phyloP scores from a whole-genome alignment of 2,329 filamentous ascomycete genomes.

The Drechslerella dactyloides region DNA sequence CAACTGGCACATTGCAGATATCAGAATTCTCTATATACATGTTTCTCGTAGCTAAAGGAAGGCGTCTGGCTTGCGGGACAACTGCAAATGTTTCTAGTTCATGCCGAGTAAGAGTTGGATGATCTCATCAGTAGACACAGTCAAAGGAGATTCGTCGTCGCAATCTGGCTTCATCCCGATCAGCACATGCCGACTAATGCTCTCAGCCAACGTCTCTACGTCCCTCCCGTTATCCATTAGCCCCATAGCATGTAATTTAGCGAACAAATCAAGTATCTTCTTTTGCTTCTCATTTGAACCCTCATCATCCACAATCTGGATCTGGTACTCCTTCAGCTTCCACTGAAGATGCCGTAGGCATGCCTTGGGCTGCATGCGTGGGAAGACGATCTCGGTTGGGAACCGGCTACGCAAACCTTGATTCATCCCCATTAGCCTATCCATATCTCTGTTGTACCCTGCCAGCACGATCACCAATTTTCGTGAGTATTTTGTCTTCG shows the following conservation, averaged over 20 bases:
- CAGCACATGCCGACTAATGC: background rate
- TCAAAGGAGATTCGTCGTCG: no score
- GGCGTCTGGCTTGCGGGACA: no score
- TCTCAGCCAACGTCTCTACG: background rate
- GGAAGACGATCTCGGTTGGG: slow-evolving; percentile 61
- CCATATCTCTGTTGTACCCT: slow-evolving; percentile 69
- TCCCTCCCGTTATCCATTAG: slow-evolving; percentile 1
- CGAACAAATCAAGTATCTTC: background rate
- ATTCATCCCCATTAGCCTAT: slow-evolving; percentile 68
- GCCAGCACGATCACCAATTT: slow-evolving; percentile 67
- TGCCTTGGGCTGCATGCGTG: slow-evolving; percentile 58
- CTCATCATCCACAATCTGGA: slow-evolving; percentile 1
- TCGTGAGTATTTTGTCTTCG: slow-evolving; percentile 62
- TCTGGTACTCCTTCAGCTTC: background rate
- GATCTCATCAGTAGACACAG: background rate
- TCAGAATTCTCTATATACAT: no score
- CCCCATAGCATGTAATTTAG: background rate
- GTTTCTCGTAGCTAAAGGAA: no score
- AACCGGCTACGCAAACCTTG: slow-evolving; percentile 71
- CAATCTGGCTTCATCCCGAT: background rate
- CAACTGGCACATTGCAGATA: no score
- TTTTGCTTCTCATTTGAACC: background rate
- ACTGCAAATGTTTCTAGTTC: no score
- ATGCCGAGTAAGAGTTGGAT: slow-evolving; percentile 3
- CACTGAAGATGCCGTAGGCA: slow-evolving; percentile 61